Conservation (phyloP, 768 basidiomycete genomes). For the Pleurotus tuoliensis region DNA sequence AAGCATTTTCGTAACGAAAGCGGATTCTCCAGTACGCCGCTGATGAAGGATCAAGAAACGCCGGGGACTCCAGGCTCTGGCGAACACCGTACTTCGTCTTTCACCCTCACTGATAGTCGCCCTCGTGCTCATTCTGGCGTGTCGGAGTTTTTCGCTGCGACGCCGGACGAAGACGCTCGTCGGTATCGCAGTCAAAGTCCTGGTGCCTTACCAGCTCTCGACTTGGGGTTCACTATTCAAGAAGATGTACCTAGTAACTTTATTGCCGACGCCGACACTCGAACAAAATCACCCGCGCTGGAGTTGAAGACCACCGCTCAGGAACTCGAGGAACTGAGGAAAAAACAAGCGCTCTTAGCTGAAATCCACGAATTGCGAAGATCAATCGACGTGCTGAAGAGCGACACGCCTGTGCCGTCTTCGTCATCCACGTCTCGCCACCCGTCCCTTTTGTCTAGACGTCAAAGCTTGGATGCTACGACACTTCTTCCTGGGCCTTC, state of each 20-base stretch:
- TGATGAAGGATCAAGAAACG: slow-evolving; percentile 64
- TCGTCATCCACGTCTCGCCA: slow-evolving; percentile 58
- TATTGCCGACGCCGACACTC: slow-evolving; percentile 36
- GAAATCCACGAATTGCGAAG: slow-evolving; percentile 79
- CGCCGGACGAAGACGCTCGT: slow-evolving; percentile 58
- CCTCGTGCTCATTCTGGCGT: slow-evolving; percentile 61
- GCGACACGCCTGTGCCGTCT: slow-evolving; percentile 68
- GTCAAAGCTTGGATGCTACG: slow-evolving; percentile 65
- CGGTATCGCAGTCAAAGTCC: slow-evolving; percentile 50
- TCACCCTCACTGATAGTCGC: slow-evolving; percentile 51
- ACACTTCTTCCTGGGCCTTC: slow-evolving; percentile 42
- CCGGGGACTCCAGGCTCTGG: slow-evolving; percentile 31
- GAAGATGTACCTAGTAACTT: slow-evolving; percentile 72
- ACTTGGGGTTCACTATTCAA: slow-evolving; percentile 72
- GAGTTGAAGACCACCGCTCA: slow-evolving; percentile 30
- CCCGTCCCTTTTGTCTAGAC: slow-evolving; percentile 62
- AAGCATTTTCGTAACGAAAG: slow-evolving; percentile 65
- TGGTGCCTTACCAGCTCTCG: slow-evolving; percentile 63
- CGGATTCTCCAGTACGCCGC: slow-evolving; percentile 55
- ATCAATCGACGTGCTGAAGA: slow-evolving; percentile 73
- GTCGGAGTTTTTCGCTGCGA: slow-evolving; percentile 69
- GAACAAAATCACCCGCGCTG: too few species aligned
- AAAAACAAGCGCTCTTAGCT: slow-evolving; percentile 66
- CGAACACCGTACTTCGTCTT: slow-evolving; percentile 47
- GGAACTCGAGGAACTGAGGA: slow-evolving; percentile 56